A percentile compares a stretch with the other conserved stretches of the same genome.
These are phyloP conservation scores for Pseudogymnoascus sp. DNA, from an alignment of 2,329 filamentous ascomycete species.

Conservation along the genomic window DNA sequence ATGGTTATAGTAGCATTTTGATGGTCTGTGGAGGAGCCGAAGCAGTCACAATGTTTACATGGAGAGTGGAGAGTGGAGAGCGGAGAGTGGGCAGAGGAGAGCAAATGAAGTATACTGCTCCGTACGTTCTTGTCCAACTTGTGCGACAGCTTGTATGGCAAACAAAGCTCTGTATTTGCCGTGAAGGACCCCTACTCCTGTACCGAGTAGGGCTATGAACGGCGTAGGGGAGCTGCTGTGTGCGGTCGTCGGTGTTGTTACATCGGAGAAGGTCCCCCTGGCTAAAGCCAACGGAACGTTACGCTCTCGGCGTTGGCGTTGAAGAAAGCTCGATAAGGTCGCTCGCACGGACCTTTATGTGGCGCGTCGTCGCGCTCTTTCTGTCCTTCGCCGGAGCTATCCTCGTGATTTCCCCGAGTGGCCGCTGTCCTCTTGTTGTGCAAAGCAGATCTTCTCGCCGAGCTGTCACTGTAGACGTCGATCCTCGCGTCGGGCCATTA, in stretches of 20 bases:
- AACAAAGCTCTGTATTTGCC: background rate
- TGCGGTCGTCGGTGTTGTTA: background rate
- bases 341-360: background rate
- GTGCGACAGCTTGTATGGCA: background rate
- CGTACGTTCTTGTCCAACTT: background rate
- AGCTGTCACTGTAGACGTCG: background rate
- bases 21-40: background rate
- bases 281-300: constrained; percentile 1
- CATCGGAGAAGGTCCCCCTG: background rate
- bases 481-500: background rate
- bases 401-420: background rate
- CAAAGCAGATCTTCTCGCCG: background rate
- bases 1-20: background rate
- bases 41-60: background rate
- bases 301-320: constrained; percentile 1
- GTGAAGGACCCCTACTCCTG: background rate
- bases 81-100: background rate
- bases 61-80: background rate
- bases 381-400: background rate
- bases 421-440: background rate
- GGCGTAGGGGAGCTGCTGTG: background rate
- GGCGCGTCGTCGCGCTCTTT: background rate
- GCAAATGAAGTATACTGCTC: background rate
- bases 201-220: background rate
- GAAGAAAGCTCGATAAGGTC: background rate